Base-by-base conservation (phyloP, 148 eudicot genomes). In the Amaranthus hypochondriacus region DNA sequence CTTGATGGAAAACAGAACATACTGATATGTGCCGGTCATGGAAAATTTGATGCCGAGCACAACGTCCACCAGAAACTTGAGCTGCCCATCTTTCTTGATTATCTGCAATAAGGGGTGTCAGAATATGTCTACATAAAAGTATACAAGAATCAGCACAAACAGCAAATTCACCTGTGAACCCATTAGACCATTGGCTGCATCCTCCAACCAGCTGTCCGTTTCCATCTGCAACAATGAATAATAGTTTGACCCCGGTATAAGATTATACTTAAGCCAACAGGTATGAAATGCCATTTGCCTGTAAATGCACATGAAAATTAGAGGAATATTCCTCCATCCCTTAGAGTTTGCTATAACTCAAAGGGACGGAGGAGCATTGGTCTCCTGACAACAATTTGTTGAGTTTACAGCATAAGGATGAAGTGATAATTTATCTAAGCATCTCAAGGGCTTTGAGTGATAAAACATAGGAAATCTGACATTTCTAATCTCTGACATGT, bases 161-260 rank as follows among this genome's bases (percentile, higher is more conserved):
- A 44, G 56, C 69, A 48, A 67, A 66, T 15, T 28, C 52, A 93
- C 99, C 96, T 95, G 99, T 67, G 77, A 71, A 72, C 99, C 99
- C 99, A 95, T 95, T 55, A 95, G 90, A 80, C 99, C 99, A 78
- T 95, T 95, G 64, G 87, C 90, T 73, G 99, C 99, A 85, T 95
- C 92, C 83, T 95, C 99, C 65, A 95, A 73, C 99, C 99, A 95
- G 86, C 99, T 90, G 73, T 95, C 99, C 15, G 99, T 95, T 83
- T 89, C 99, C 76, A 84, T 82, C 99, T 95, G 83, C 82, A 74
- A 12, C 56, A 74, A 52, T 58, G 54, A 48, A 66, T 2, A 15
- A 48, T 43, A 64, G 12, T 68, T 66, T 4, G 59, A 48, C 56
- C 12, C 51, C 67, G 47, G 49, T 63, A 10, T 7, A 48, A 58